These are phyloP conservation scores for Cadophora gregata DNA, from an alignment of 2,329 filamentous ascomycete genomes.

Conservation along the genomic window DNA sequence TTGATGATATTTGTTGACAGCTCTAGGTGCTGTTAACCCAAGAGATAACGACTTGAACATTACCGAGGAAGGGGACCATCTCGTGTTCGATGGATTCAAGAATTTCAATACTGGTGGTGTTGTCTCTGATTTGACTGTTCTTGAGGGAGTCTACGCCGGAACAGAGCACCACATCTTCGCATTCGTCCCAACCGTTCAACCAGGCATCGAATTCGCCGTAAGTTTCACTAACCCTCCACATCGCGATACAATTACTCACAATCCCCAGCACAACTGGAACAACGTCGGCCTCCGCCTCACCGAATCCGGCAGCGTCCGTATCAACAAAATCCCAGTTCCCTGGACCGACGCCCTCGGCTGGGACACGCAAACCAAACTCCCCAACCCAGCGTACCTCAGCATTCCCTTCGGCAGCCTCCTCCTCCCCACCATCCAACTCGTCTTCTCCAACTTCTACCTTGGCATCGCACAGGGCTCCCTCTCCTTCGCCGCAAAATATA, in stretches of 20 bases:
- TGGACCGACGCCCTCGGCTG: slow-evolving; percentile 70
- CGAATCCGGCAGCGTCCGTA: slow-evolving; percentile 67
- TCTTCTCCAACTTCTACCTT: slow-evolving; percentile 71
- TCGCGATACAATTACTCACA: background rate
- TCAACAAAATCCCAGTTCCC: slow-evolving; percentile 60
- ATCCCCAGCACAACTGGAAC: slow-evolving; percentile 61
- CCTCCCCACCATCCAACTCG: slow-evolving; percentile 67
- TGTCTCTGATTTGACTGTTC: slow-evolving; percentile 67
- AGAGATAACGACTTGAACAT: slow-evolving; percentile 66
- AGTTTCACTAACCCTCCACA: slow-evolving; percentile 12
- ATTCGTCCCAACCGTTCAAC: slow-evolving; percentile 61
- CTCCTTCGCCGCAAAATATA: slow-evolving; percentile 61
- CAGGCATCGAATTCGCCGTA: slow-evolving; percentile 58
- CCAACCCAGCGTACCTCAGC: slow-evolving; percentile 54
- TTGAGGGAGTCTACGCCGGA: slow-evolving; percentile 65
- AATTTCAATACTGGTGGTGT: slow-evolving; percentile 73
- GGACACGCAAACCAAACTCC: slow-evolving; percentile 56
- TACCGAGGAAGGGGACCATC: slow-evolving; percentile 56
- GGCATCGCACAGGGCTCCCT: slow-evolving; percentile 67
- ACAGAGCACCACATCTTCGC: slow-evolving; percentile 68
- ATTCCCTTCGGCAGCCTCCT: slow-evolving; percentile 63
- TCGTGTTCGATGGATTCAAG: slow-evolving; percentile 68
- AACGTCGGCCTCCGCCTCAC: slow-evolving; percentile 68
- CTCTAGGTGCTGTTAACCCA: slow-evolving; percentile 63
- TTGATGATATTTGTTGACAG: background rate